Conservation (phyloP, 257 asterid species). For the Solanum pimpinellifolium region DNA sequence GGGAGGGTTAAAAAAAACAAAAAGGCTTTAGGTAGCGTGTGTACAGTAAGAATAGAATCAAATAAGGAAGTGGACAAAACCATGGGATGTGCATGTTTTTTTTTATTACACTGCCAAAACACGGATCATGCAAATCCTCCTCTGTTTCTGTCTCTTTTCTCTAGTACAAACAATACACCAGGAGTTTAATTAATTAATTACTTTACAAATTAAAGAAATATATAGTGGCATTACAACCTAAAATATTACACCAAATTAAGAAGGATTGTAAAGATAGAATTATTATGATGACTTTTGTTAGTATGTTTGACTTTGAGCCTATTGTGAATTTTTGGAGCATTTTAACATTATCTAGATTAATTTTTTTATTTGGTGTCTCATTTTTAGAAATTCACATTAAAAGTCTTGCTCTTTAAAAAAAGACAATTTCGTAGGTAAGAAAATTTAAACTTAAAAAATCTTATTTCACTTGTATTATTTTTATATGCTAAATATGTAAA, state of each 20-base stretch:
- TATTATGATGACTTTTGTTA: neutral
- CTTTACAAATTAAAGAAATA: neutral
- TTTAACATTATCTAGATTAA: neutral
- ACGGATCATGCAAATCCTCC: conserved; percentile 34
- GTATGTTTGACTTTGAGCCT: neutral
- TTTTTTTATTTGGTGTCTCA: too few species aligned
- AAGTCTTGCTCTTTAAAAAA: too few species aligned
- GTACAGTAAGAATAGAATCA: neutral
- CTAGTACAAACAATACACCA: neutral
- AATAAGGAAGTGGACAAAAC: conserved; percentile 26
- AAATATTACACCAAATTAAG: neutral
- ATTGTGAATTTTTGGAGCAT: neutral
- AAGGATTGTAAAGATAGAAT: neutral
- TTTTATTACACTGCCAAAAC: conserved; percentile 21
- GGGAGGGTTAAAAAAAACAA: conserved; percentile 1
- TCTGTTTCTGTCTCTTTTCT: neutral
- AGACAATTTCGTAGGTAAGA: fast-evolving
- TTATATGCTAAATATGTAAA: too few species aligned
- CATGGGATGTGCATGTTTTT: conserved; percentile 51
- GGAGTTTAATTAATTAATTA: neutral
- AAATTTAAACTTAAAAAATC: too few species aligned
- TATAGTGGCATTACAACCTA: neutral
- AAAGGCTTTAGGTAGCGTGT: neutral
- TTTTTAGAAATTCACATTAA: too few species aligned
- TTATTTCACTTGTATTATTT: neutral